Base-by-base conservation (phyloP, 208 protist species). In the Acanthamoeba triangularis region DNA sequence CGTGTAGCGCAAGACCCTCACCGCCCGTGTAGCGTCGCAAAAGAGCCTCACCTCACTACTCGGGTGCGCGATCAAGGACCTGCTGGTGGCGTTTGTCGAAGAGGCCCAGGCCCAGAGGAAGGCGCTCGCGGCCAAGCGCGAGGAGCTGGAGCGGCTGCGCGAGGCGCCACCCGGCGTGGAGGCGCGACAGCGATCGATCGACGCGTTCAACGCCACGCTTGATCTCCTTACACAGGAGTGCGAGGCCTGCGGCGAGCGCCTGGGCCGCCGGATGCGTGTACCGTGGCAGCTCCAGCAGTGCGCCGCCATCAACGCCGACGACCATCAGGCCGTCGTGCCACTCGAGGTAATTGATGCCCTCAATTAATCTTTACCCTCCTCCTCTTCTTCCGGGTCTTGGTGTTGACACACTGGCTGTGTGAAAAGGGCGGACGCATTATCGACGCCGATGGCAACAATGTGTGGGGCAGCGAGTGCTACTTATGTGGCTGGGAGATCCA, bases 231-330 rank as follows among this genome's bases (percentile, higher is more conserved):
- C 74, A 2, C 25, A 20, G 25, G 41, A 52, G 37, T 82, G 74
- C 74, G 61, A 67, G 18, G 61, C 61, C 28, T 13, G 18, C 61
- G 28, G 61, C 61, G 74, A 41, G 33, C 74, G 74, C 33, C 41
- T 52, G 37, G 74, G 41, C 37, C 33, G 41, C 20, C 37, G 33
- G 2, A 82, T 52, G 74, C 33, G 41, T 16, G 74, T 82, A 33
- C 74, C 74, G 25, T 82, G 74, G 74, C 74, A 82, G 74, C 74
- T 82, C 33, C 37, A 82, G 74, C 74, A 82, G 41, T 82, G 74
- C 13, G 74, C 37, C 18, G 41, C 37, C 30, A 49, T 82, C 41
- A 49, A 82, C 33, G 41, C 74, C 37, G 74, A 82, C n/a, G 74
- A 41, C 18, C 37, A 11, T 8, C 18, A 49, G 18, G 5, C 74